Base-by-base conservation (phyloP, 192 early-diverging fungal genomes). In the Globomyces pollinis-pini region DNA sequence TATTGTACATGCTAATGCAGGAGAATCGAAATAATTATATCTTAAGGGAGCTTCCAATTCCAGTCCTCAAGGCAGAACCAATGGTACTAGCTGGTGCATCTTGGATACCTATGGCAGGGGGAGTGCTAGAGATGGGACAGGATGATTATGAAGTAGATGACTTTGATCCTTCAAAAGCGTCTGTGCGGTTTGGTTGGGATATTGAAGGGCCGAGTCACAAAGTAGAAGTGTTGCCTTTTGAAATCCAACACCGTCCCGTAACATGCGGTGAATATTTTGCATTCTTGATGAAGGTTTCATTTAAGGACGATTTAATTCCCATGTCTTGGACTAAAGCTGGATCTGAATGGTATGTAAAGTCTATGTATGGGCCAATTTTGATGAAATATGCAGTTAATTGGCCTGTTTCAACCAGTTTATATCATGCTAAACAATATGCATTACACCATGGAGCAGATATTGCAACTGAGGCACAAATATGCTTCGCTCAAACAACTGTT, bases 1-100 rank as follows among this genome's bases (percentile, higher is more conserved):
- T 96, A 16, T 67, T 96, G 1, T 92, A 93, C 59, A 96, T 96
- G 91, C 65, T 92, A 1, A 72, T 91, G 3, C 93, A 89, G 61
- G 65, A 45, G 16, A 35, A 29, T 30, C 38, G 35, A 28, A 33
- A 33, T 41, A 34, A 23, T 70, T 34, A 74, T 75, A 0, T 18
- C 39, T 2, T 24, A 28, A 24, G 29, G 2, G 21, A 26, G 2
- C 29, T 55, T 26, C 52, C 52, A 21, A 28, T 4, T 64, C 57
- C 52, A 55, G 15, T 11, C 57, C 35, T 18, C 36, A 3, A 4
- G 16, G 0, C 56, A 55, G 58, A 44, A 35, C 44, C 2, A 39
- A 20, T 61, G 72, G 63, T 60, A 72, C 15, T 59, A 62, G 3
- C 62, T 3, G 11, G 2, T 2, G 33, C 21, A 29, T 16, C 11